phyloP scores from a whole-genome alignment of 768 basidiomycete genomes.

The Mycena filopes region DNA sequence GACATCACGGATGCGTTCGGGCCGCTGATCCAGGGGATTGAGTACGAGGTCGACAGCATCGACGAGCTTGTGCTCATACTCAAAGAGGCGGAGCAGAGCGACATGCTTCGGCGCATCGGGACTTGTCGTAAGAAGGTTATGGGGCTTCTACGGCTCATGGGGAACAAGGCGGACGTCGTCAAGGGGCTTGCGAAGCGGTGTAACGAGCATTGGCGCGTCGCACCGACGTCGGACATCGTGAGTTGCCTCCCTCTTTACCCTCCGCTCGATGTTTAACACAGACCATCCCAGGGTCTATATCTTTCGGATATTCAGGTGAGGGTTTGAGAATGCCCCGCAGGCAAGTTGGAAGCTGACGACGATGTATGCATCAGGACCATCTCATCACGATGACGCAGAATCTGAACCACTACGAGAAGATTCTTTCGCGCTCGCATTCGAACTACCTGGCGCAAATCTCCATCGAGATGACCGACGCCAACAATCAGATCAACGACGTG shows the following conservation, averaged over 20 bases:
- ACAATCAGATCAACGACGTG: constrained; percentile 99
- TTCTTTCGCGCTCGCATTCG: constrained; percentile 96
- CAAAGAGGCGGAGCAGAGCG: constrained; percentile 95
- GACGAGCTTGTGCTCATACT: constrained; percentile 97
- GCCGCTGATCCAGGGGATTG: constrained; percentile 97
- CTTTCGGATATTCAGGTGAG: constrained; percentile 86
- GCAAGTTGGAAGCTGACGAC: too few species aligned
- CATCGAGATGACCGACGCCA: constrained; percentile 99
- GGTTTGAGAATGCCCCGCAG: too few species aligned
- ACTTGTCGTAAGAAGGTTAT: constrained; percentile 99
- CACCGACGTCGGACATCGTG: constrained; percentile 97
- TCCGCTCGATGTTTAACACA: neutral
- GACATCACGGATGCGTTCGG: constrained; percentile 99
- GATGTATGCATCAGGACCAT: constrained; percentile 72
- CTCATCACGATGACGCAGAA: constrained; percentile 99
- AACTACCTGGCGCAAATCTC: constrained; percentile 99
- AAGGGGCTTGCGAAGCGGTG: constrained; percentile 98
- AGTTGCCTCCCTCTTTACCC: constrained; percentile 38
- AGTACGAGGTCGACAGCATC: constrained; percentile 99
- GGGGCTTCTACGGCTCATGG: constrained; percentile 96
- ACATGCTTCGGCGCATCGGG: constrained; percentile 97
- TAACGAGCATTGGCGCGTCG: constrained; percentile 98
- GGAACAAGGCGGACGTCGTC: constrained; percentile 99
- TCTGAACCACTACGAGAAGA: constrained; percentile 99
- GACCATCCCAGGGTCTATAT: constrained; percentile 78